Conservation (phyloP, 768 basidiomycete genomes). For the Trametes coccinea region DNA sequence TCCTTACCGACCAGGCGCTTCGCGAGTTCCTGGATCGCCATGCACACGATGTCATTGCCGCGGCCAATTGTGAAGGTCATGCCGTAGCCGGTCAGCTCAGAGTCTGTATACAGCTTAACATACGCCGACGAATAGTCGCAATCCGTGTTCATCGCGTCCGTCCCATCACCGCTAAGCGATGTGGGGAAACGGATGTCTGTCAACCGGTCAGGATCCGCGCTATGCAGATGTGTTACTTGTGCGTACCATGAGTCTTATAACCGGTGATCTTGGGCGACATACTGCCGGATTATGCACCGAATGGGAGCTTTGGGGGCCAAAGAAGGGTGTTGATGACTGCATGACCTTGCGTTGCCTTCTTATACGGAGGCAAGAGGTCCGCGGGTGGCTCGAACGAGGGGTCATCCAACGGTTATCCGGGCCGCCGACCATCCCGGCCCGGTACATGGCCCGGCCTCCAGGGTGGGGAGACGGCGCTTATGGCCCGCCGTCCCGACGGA, state of each 20-base stretch:
- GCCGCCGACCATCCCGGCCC: slow-evolving; percentile 4
- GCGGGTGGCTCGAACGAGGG: not conserved
- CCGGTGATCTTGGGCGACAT: slow-evolving; percentile 50
- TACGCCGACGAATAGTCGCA: slow-evolving; percentile 97
- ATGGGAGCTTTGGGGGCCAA: not conserved
- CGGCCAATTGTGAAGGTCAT: slow-evolving; percentile 96
- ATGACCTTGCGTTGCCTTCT: slow-evolving; percentile 4
- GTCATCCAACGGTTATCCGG: slow-evolving; percentile 16
- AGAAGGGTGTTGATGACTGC: not conserved
- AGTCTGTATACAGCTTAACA: slow-evolving; percentile 71
- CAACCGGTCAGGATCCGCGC: not conserved
- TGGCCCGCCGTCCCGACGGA: not conserved
- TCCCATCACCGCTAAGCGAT: slow-evolving; percentile 86
- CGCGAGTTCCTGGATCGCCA: slow-evolving; percentile 77
- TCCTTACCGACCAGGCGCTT: slow-evolving; percentile 81
- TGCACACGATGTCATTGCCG: slow-evolving; percentile 93
- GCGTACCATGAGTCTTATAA: slow-evolving; percentile 58
- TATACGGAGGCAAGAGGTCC: slow-evolving; percentile 4
- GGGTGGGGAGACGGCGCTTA: not conserved
- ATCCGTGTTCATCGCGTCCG: slow-evolving; percentile 95
- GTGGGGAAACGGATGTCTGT: slow-evolving; percentile 92
- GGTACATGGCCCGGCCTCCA: not conserved
- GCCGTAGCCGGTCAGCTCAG: slow-evolving; percentile 79
- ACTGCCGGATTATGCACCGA: not conserved
- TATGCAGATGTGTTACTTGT: not conserved